Evolutionary conservation across 305 asterid genomes (phyloP).

Genomic region (Withania somnifera): DNA sequence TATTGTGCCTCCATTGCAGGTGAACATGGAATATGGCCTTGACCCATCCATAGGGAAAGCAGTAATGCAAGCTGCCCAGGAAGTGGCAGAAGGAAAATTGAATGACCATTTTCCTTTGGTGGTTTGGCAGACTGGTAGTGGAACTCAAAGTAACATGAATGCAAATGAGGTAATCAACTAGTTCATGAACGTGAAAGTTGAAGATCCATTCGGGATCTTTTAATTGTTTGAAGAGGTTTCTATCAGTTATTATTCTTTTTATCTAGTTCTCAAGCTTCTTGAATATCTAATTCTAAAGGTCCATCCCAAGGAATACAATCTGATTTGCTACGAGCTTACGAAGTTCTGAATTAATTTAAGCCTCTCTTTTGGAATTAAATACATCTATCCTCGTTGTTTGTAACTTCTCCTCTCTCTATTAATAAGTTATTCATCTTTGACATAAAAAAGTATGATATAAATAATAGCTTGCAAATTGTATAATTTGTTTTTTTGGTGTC

Average conservation of each 20-base stretch:
- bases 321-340: background rate
- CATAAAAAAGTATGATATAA: background rate
- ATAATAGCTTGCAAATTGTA: background rate
- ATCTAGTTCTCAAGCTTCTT: background rate
- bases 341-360: background rate
- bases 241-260: background rate
- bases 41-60: conserved; percentile 89
- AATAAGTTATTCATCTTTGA: background rate
- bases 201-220: background rate
- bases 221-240: background rate
- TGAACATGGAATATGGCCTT: conserved; percentile 88
- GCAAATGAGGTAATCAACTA: conserved; percentile 75
- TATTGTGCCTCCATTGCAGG: conserved; percentile 38
- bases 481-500: background rate
- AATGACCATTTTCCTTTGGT: conserved; percentile 94
- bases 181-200: background rate
- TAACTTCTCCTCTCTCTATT: background rate
- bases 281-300: background rate
- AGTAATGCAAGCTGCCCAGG: conserved; percentile 91
- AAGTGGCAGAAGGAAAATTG: conserved; percentile 87
- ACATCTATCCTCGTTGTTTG: background rate
- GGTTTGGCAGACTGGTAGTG: conserved; percentile 99
- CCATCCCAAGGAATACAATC: background rate
- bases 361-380: background rate
- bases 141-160: conserved; percentile 96